phyloP scores from a whole-genome alignment of 345 rosid genomes.

The Erucastrum elatum region DNA sequence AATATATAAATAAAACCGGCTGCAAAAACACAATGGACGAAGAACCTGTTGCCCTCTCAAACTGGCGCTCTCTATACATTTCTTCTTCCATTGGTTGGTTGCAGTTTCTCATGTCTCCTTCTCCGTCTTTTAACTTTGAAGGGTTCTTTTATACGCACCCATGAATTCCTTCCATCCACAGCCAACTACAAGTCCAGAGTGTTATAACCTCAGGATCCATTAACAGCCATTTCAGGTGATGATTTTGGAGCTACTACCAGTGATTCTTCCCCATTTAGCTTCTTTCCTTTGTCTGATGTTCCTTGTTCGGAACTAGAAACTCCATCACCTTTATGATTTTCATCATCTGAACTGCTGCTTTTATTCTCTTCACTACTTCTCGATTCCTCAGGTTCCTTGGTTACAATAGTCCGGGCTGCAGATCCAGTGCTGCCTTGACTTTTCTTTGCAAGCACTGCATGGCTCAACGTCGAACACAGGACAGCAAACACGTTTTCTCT shows the following conservation, averaged over 20 bases:
- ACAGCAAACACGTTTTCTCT: conserved; percentile 72
- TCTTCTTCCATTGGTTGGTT: conserved; percentile 29
- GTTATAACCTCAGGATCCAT: conserved; percentile 64
- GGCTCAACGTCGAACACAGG: conserved; percentile 79
- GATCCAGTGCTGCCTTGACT: conserved; percentile 36
- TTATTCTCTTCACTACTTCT: conserved; percentile 42
- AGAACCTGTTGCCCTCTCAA: conserved; percentile 33
- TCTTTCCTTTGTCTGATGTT: conserved; percentile 39
- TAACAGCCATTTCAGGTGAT: conserved; percentile 80
- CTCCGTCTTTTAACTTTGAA: conserved; percentile 17
- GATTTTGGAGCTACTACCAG: conserved; percentile 48
- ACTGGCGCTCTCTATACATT: conserved; percentile 33
- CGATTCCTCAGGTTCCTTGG: conserved; percentile 35
- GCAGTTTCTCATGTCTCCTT: conserved; percentile 29
- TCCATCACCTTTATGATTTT: conserved; percentile 52
- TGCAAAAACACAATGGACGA: conserved; percentile 32
- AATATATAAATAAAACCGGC: conserved; percentile 17
- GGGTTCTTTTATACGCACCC: conserved; percentile 16
- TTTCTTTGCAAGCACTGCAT: conserved; percentile 76
- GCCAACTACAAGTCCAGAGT: conserved; percentile 34
- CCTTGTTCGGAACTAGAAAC: conserved; percentile 65
- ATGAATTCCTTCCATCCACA: conserved; percentile 26
- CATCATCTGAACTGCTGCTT: conserved; percentile 49
- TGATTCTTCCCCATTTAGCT: conserved; percentile 58
- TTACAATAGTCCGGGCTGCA: conserved; percentile 11